These are phyloP conservation scores for Trichocladium uniseriatum DNA, from an alignment of 495 filamentous ascomycete species.

Conservation along the genomic window DNA sequence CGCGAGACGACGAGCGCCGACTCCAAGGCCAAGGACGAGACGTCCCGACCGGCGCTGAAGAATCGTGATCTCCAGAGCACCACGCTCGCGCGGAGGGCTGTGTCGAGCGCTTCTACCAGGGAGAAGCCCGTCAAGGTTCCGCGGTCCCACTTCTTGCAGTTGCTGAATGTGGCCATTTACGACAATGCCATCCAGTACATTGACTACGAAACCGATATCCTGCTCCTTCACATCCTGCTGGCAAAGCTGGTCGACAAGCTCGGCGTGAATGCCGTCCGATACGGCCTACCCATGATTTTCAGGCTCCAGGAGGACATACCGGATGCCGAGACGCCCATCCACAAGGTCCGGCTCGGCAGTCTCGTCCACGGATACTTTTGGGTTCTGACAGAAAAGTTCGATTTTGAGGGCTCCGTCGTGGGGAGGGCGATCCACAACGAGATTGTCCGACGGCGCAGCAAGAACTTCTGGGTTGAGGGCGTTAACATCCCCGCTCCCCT, in stretches of 20 bases:
- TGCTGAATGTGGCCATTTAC: slow-evolving; percentile 81
- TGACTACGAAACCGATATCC: slow-evolving; percentile 59
- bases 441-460: slow-evolving; percentile 58
- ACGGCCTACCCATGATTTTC: slow-evolving; percentile 78
- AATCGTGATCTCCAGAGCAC: slow-evolving; percentile 25
- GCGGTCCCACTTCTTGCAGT: slow-evolving; percentile 63
- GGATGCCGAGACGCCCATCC: slow-evolving; percentile 48
- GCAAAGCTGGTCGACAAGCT: slow-evolving; percentile 61
- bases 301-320: slow-evolving; percentile 77
- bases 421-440: slow-evolving; percentile 65
- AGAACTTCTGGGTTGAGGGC: slow-evolving; percentile 67
- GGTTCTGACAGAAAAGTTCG: slow-evolving; percentile 65
- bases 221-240: slow-evolving; percentile 67
- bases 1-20: slow-evolving; percentile 66
- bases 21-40: slow-evolving; percentile 50
- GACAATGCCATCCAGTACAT: slow-evolving; percentile 69
- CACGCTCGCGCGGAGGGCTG: slow-evolving; percentile 49
- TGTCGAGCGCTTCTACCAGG: slow-evolving; percentile 55
- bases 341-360: slow-evolving; percentile 69
- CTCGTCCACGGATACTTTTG: slow-evolving; percentile 83
- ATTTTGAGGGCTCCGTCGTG: slow-evolving; percentile 56
- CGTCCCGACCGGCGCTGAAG: slow-evolving; percentile 29
- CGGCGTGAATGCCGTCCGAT: slow-evolving; percentile 73
- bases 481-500: slow-evolving; percentile 59
- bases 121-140: slow-evolving; percentile 48